Evolutionary conservation across 768 basidiomycete species (phyloP).

Genomic region (Suillus brevipes): DNA sequence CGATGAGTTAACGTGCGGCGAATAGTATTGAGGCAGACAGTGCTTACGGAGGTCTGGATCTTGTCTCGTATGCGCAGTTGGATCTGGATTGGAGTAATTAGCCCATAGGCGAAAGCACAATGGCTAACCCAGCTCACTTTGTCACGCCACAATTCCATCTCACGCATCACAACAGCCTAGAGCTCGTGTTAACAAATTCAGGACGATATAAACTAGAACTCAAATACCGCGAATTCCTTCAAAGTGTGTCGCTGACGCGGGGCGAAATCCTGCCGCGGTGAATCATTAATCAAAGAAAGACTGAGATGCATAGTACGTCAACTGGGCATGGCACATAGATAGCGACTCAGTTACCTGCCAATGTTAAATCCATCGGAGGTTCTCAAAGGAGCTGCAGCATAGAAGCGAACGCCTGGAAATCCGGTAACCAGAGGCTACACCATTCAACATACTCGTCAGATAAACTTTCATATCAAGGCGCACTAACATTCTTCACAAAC

Average conservation of each 20-base stretch:
- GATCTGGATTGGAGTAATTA: no score
- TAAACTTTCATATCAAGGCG: no score
- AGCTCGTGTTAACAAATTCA: slow-evolving; percentile 10
- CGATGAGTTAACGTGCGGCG: no score
- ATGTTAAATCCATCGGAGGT: slow-evolving; percentile 91
- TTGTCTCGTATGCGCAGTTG: no score
- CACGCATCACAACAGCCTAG: slow-evolving; percentile 85
- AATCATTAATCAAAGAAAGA: slow-evolving; percentile 81
- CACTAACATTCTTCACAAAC: no score
- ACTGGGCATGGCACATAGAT: not conserved
- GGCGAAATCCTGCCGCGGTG: slow-evolving; percentile 80
- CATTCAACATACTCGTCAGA: no score
- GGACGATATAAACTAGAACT: not conserved
- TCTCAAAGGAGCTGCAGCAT: slow-evolving; percentile 86
- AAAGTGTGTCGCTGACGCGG: slow-evolving; percentile 88
- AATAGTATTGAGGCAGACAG: no score
- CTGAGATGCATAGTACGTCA: slow-evolving; percentile 35
- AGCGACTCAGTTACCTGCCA: slow-evolving; percentile 55
- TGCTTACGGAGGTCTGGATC: no score
- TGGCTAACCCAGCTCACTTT: slow-evolving; percentile 51
- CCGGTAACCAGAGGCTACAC: slow-evolving; percentile 69
- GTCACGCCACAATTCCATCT: slow-evolving; percentile 94
- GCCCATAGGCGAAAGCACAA: not conserved
- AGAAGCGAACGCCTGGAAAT: slow-evolving; percentile 75
- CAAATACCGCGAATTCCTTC: slow-evolving; percentile 81